Base-by-base conservation (phyloP, 2,329 filamentous ascomycete genomes). In the Colletotrichum tamarilloi region DNA sequence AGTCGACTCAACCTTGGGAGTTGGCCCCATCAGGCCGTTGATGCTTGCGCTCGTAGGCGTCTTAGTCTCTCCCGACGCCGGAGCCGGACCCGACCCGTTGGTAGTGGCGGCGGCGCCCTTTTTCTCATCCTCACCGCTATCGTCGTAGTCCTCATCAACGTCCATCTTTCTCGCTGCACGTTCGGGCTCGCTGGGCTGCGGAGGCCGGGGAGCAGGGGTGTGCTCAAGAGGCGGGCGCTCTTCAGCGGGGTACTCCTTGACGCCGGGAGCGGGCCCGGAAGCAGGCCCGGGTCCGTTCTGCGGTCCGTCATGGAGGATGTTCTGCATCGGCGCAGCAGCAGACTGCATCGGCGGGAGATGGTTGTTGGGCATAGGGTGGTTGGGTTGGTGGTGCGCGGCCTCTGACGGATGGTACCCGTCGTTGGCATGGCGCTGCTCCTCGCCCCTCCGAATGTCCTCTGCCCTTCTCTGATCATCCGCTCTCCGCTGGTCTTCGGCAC, bases 101-200 rank as follows among this genome's bases (percentile, higher is more conserved):
- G 84, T 80, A 19, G 82, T 79, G 56, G 79, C 77, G 16, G 80
- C 77, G 3, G 79, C 81, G 1, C 81, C 80, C 81, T 92, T 92
- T 84, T 92, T 92, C 70, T 97, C 93, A 73, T 98, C 96, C 76
- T 97, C 95, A 5, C 91, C 94, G 70, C 95, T 96, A 79, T 98
- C 96, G 81, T 98, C 96, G 79, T 99, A 98, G 81, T 98, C 94
- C 81, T 99, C 97, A 77, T 99, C 95, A 24, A 98, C 94, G 7
- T 98, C 96, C 91, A 99, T 97, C 83, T 97, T 97, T 26, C 97
- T 90, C 24, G 95, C 95, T 42, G 97, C 95, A 66, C 91, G 86
- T 81, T 93, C 91, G 11, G 95, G 94, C 84, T 98, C 96, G 71
- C 92, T 92, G 22, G 87, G 82, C 24, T 88, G 85, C 2, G 88